A percentile compares a stretch with the other conserved stretches of the same genome.
These are phyloP conservation scores for Aaosphaeria arxii DNA, from an alignment of 2,329 filamentous ascomycete species.

Conservation along the genomic window DNA sequence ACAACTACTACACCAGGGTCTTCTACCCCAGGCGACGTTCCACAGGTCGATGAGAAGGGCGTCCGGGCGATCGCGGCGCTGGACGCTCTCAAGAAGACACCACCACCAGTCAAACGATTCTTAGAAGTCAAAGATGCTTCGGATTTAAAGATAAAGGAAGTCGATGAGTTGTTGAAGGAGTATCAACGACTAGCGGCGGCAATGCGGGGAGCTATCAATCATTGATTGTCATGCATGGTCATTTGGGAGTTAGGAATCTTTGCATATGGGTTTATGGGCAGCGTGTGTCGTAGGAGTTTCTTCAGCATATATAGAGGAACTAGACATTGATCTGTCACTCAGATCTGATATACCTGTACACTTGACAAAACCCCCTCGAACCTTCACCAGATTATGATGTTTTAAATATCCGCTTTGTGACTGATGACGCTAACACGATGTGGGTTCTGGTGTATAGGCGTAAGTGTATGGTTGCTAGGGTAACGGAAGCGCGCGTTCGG, in stretches of 20 bases:
- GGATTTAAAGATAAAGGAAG: conserved; percentile 46
- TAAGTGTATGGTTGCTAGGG: too few relatives aligned
- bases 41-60: conserved; percentile 28
- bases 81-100: conserved; percentile 43
- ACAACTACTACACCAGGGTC: conserved; percentile 15
- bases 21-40: conserved; percentile 11
- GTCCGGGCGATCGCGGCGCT: conserved; percentile 43
- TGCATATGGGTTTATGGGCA: not conserved
- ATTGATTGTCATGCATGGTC: conserved; percentile 6
- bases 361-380: too few relatives aligned
- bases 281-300: conserved; percentile 1
- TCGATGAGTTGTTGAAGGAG: conserved; percentile 46
- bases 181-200: conserved; percentile 45
- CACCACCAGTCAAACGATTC: conserved; percentile 47
- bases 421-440: too few relatives aligned
- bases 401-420: too few relatives aligned
- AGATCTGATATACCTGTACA: too few relatives aligned
- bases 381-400: too few relatives aligned
- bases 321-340: too few relatives aligned
- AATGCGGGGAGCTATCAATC: conserved; percentile 42
- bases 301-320: too few relatives aligned
- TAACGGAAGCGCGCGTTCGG: too few relatives aligned
- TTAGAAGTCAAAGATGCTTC: conserved; percentile 45
- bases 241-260: not conserved
- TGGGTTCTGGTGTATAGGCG: too few relatives aligned